Base-by-base conservation (phyloP, 2,329 filamentous ascomycete genomes). In the Plectosphaerella sp. region DNA sequence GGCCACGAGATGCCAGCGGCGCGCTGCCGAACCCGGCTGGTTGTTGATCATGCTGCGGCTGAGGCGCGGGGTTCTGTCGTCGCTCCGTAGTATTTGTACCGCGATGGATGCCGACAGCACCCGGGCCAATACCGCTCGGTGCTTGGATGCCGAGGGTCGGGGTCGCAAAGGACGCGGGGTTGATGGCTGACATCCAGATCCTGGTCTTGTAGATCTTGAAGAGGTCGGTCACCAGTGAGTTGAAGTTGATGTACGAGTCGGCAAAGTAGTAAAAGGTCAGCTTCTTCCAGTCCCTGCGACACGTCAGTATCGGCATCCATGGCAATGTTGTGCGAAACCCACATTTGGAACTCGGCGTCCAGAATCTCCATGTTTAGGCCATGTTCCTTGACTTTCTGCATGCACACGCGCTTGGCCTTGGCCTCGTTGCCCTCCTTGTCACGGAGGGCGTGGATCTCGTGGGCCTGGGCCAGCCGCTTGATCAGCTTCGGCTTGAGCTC, bases 191-290 rank as follows among this genome's bases (percentile, higher is more conserved):
- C 90, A 99, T 96, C 94, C 94, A 99, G 63, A 99, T 99, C 61
- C 95, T 85, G 20, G 93, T 96, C 76, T 99, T 99, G 79, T 97
- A 99, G 57, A 97, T 93, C 72, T 97, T 97, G 81, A 97, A 99
- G 12, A 99, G 79, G 66, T 99, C 94, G 0, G 92, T 96, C 50
- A 99, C 94, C 15, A 99, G 83, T 2, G 91, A 90, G 68, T 99
- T 99, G 79, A 99, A 99, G 73, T 97, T 97, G 77, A 99, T 96
- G 68, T 99, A 99, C 1, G 91, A 86, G 65, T 97, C 92, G 50
- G 94, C 93, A 67, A 97, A 99, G 72, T 97, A 99, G 75, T 97
- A 99, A 72, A 97, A 97, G 0, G 95, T 99, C 52, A 99, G 76
- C 69, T 99, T 99, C 73, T 97, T 96, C 85, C 91, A 97, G 68